Evolutionary conservation across 805 yeast species (phyloP).

Genomic region (Zygoascus flipseniorum): DNA sequence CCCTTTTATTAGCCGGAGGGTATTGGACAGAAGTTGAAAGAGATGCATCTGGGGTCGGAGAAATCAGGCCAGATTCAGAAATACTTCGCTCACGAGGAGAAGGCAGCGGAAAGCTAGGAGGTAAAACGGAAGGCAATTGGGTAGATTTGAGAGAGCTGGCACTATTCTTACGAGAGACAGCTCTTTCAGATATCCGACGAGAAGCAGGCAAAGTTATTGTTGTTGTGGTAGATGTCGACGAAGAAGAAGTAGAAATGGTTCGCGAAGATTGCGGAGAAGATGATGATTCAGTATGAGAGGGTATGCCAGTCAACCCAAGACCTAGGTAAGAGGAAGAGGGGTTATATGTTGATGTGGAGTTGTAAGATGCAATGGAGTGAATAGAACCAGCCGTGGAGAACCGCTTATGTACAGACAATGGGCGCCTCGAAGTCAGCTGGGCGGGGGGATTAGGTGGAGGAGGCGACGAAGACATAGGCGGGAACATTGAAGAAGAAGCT

Average conservation of each 20-base stretch:
- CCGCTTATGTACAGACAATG: not conserved
- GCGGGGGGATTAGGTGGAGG: not conserved
- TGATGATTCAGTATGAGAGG: not conserved
- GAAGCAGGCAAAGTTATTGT: not conserved
- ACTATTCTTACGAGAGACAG: not conserved
- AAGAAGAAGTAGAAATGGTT: not conserved
- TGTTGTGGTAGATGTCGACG: not conserved
- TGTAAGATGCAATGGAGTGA: not conserved
- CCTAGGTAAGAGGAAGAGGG: not conserved
- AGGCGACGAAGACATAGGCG: not conserved
- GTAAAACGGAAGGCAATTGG: not conserved
- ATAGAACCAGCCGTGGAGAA: not conserved
- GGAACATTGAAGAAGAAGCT: not conserved
- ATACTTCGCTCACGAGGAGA: not conserved
- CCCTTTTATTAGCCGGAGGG: not conserved
- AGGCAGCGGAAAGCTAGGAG: not conserved
- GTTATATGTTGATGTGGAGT: not conserved
- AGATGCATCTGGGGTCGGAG: not conserved
- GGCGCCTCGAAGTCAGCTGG: not conserved
- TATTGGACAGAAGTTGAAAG: not conserved
- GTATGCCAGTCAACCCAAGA: not conserved
- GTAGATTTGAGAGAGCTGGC: not conserved
- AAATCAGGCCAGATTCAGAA: not conserved
- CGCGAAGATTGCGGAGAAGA: not conserved
- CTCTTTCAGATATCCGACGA: not conserved